Conservation (phyloP, 768 basidiomycete species). For the Exsudoporus frostii region DNA sequence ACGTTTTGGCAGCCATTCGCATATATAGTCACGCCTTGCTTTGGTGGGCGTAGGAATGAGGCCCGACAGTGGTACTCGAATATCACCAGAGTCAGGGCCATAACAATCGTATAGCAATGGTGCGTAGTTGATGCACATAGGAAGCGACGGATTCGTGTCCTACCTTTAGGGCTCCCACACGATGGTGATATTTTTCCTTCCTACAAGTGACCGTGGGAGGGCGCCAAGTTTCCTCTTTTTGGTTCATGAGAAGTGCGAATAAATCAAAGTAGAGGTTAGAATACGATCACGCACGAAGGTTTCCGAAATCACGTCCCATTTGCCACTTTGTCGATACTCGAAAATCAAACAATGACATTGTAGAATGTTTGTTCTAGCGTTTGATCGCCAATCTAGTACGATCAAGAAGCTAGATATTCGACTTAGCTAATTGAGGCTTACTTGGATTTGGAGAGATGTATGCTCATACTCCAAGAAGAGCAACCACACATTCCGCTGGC, state of each 20-base stretch:
- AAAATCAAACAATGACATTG: constrained; percentile 52
- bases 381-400: constrained; percentile 54
- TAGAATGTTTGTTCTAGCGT: constrained; percentile 48
- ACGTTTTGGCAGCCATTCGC: constrained; percentile 44
- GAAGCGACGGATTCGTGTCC: constrained; percentile 59
- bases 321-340: constrained; percentile 57
- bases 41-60: constrained; percentile 42
- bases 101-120: constrained; percentile 53
- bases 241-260: constrained; percentile 60
- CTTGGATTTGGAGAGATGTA: constrained; percentile 61
- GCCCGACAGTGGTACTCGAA: constrained; percentile 54
- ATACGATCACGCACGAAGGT: constrained; percentile 50
- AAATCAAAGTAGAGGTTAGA: constrained; percentile 70
- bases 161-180: constrained; percentile 56
- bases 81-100: constrained; percentile 30
- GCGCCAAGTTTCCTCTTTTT: constrained; percentile 56
- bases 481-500: constrained; percentile 44
- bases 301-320: constrained; percentile 56
- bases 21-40: constrained; percentile 42
- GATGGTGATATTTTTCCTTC: constrained; percentile 46
- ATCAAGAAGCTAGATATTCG: neutral
- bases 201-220: constrained; percentile 35
- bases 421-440: constrained; percentile 26
- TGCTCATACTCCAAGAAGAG: constrained; percentile 68
- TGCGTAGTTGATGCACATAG: constrained; percentile 68